Base-by-base conservation (phyloP, 768 basidiomycete genomes). In the Tricholoma sp. region DNA sequence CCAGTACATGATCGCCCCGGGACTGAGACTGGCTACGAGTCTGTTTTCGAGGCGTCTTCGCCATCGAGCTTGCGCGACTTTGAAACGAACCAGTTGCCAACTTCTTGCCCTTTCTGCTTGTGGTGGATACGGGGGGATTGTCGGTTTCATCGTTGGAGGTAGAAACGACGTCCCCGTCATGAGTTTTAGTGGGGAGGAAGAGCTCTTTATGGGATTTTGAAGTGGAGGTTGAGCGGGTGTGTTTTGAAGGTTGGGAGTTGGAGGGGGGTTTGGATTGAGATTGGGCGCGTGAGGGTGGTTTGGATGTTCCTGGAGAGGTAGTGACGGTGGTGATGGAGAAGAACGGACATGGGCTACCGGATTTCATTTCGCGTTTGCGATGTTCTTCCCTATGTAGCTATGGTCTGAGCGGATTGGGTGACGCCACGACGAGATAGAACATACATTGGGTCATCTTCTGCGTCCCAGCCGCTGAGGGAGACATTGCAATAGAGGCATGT, bases 401-500 rank as follows among this genome's bases (percentile, higher is more conserved):
- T 55, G 50, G 47, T 45, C 58, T 52, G 41, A 55, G 54, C 31
- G 18, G 4, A 12, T 54, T 34, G 45, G 50, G 54, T n/a, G 24
- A 32, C 18, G 37, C 31, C 18, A 19, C 18, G 16, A 10, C 19
- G 18, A 19, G 8, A 16, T 18, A 9, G 10, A 57, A 74, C 89
- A 57, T 71, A 97, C 95, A 86, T 67, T 12, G 95, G 95, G 70
- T 95, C 86, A 68, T 98, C 95, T 12, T 82, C 83, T 27, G 79
- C 74, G 43, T 94, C 91, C 95, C 95, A 98, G 1, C 90, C 92
- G 55, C 85, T 85, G 2, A 96, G 81, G 1, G 84, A 79, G 32
- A 87, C 76, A 45, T 85, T 77, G 67, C 95, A 98, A 66, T 94
- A 94, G 4, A 94, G 75, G 70, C 95, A 98, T 0, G 85, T 85